phyloP scores from a whole-genome alignment of 768 basidiomycete genomes.

The Sporobolomyces roseus region DNA sequence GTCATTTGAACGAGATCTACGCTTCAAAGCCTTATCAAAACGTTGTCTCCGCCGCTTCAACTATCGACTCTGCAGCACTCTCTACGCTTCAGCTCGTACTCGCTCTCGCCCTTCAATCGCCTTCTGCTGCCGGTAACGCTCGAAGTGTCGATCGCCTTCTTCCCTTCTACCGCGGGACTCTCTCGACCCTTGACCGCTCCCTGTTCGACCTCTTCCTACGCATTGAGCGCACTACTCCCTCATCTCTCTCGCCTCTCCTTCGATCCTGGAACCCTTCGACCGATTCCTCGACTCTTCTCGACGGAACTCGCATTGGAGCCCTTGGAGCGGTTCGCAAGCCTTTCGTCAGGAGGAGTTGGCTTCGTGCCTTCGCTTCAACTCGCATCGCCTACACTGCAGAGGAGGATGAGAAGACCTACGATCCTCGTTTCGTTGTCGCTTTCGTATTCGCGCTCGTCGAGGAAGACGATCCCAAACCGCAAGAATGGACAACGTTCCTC shows the following conservation, averaged over 20 bases:
- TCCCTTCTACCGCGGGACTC: slow-evolving; percentile 67
- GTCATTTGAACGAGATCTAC: slow-evolving; percentile 39
- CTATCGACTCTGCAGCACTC: background rate
- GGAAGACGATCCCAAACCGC: slow-evolving; percentile 55
- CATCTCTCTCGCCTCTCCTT: slow-evolving; percentile 66
- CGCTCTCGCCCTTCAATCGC: slow-evolving; percentile 5
- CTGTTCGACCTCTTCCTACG: slow-evolving; percentile 53
- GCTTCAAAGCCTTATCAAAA: slow-evolving; percentile 25
- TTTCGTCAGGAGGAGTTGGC: slow-evolving; percentile 64
- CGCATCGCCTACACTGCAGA: slow-evolving; percentile 38
- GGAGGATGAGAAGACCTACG: slow-evolving; percentile 59
- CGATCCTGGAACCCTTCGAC: slow-evolving; percentile 62
- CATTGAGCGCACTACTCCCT: slow-evolving; percentile 13
- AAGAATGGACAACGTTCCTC: slow-evolving; percentile 81
- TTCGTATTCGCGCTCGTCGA: slow-evolving; percentile 65
- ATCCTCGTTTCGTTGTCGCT: slow-evolving; percentile 70
- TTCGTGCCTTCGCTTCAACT: slow-evolving; percentile 61
- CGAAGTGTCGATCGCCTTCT: slow-evolving; percentile 64
- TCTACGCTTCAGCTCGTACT: slow-evolving; percentile 25
- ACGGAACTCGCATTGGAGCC: slow-evolving; percentile 60
- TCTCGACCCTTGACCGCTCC: slow-evolving; percentile 62
- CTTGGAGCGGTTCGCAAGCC: slow-evolving; percentile 53
- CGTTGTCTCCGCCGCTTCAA: background rate
- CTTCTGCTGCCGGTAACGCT: slow-evolving; percentile 20
- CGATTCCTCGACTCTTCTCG: slow-evolving; percentile 56